Evolutionary conservation across 2,329 filamentous ascomycete species (phyloP).

Genomic region (Mycosphaerella arachidis): DNA sequence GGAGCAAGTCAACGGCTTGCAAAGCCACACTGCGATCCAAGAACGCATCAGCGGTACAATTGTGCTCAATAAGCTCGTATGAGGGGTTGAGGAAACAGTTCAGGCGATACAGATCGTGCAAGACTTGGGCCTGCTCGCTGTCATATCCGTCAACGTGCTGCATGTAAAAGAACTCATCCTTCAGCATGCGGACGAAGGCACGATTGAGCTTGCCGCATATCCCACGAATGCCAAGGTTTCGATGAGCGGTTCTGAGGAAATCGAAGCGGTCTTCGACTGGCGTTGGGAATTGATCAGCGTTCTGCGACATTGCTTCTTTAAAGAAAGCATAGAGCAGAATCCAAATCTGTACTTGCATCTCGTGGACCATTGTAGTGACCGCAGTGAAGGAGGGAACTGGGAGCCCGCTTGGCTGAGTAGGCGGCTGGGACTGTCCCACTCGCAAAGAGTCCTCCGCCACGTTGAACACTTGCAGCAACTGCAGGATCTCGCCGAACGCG

Average conservation of each 20-base stretch:
- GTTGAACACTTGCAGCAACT: constrained; percentile 72
- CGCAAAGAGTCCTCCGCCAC: constrained; percentile 83
- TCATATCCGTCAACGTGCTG: constrained; percentile 77
- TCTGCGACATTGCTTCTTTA: constrained; percentile 67
- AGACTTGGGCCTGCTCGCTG: constrained; percentile 76
- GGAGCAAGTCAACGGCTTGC: constrained; percentile 77
- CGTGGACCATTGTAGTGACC: constrained; percentile 55
- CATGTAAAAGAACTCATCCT: constrained; percentile 74
- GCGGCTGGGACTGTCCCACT: constrained; percentile 64
- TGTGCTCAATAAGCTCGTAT: constrained; percentile 60
- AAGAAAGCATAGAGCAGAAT: constrained; percentile 78
- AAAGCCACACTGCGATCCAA: constrained; percentile 77
- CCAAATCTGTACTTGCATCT: constrained; percentile 86
- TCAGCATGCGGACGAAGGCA: constrained; percentile 83
- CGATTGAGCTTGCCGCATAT: constrained; percentile 83
- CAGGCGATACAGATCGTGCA: constrained; percentile 77
- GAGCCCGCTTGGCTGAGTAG: constrained; percentile 51
- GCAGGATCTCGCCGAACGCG: constrained; percentile 66
- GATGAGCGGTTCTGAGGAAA: constrained; percentile 75
- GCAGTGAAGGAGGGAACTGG: constrained; percentile 24
- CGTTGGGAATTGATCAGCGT: constrained; percentile 58
- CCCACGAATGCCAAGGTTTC: constrained; percentile 75
- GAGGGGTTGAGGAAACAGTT: constrained; percentile 50
- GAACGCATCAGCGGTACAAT: constrained; percentile 65
- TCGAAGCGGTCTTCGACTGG: constrained; percentile 71